phyloP scores from a whole-genome alignment of 352 stramenopile species.

The Globisporangium cederbergense region DNA sequence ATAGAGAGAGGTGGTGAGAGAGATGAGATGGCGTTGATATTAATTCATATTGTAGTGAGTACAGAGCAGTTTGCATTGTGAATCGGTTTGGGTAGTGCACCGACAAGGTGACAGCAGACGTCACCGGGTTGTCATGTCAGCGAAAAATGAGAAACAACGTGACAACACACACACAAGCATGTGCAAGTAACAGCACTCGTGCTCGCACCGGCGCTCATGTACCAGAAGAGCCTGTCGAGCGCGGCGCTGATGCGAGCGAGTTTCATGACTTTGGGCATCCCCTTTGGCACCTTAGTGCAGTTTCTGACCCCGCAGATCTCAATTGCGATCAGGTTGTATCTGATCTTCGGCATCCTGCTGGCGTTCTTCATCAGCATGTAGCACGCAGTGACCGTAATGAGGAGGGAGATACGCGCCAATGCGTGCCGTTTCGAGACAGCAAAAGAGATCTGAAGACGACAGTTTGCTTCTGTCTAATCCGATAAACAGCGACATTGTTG shows the following conservation, averaged over 20 bases:
- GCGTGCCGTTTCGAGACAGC: too few species aligned
- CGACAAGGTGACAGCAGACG: too few species aligned
- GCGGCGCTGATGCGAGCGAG: conserved; percentile 21
- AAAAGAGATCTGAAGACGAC: neutral
- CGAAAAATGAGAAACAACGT: too few species aligned
- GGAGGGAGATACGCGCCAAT: too few species aligned
- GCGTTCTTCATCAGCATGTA: conserved; percentile 1
- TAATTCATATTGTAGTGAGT: too few species aligned
- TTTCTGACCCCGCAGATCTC: conserved; percentile 5
- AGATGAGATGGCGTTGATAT: neutral
- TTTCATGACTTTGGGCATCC: conserved; percentile 26
- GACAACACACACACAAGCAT: too few species aligned
- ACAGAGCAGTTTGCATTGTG: too few species aligned
- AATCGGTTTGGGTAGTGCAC: too few species aligned
- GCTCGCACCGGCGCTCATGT: conserved; percentile 54
- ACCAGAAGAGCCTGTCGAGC: conserved; percentile 53
- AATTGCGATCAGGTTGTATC: conserved; percentile 8
- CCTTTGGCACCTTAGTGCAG: conserved; percentile 25
- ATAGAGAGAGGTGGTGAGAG: neutral
- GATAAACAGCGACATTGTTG: neutral
- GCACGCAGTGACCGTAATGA: too few species aligned
- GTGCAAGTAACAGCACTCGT: conserved; percentile 20
- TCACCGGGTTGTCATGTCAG: too few species aligned
- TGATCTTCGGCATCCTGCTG: conserved; percentile 6
- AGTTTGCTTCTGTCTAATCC: neutral